Conservation (phyloP, 2,329 filamentous ascomycete genomes). For the Microsporum audouinii region DNA sequence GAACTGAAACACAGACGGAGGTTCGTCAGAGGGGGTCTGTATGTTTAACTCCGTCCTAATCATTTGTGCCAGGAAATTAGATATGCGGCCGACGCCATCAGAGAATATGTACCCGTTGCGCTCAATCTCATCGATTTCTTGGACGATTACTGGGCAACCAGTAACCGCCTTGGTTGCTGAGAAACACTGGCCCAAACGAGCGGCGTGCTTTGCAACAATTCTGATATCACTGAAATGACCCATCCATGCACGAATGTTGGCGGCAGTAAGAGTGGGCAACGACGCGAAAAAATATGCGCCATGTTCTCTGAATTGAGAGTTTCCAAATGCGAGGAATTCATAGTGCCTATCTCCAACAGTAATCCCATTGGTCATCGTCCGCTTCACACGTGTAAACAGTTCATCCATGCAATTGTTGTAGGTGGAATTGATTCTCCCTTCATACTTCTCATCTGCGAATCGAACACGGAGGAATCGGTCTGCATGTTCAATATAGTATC, state of each 20-base stretch:
- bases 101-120: slow-evolving; percentile 63
- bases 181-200: slow-evolving; percentile 86
- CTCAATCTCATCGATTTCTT: slow-evolving; percentile 57
- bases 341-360: slow-evolving; percentile 69
- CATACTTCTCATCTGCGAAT: slow-evolving; percentile 68
- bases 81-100: slow-evolving; percentile 92
- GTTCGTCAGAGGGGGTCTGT: slow-evolving; percentile 39
- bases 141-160: slow-evolving; percentile 47
- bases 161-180: slow-evolving; percentile 74
- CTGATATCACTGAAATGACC: slow-evolving; percentile 71
- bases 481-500: slow-evolving; percentile 54
- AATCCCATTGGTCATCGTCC: slow-evolving; percentile 66
- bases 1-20: slow-evolving; percentile 82
- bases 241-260: slow-evolving; percentile 75
- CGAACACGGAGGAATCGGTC: slow-evolving; percentile 83
- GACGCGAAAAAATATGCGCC: slow-evolving; percentile 88
- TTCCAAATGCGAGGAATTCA: slow-evolving; percentile 86
- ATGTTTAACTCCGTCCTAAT: slow-evolving; percentile 60
- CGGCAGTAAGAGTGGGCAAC: slow-evolving; percentile 53
- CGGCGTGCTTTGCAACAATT: slow-evolving; percentile 78
- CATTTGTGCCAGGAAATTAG: slow-evolving; percentile 59
- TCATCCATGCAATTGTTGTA: slow-evolving; percentile 51
- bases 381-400: slow-evolving; percentile 61
- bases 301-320: slow-evolving; percentile 85
- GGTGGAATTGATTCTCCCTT: slow-evolving; percentile 50